phyloP scores from a whole-genome alignment of 345 rosid genomes.

The Salix arbutifolia region DNA sequence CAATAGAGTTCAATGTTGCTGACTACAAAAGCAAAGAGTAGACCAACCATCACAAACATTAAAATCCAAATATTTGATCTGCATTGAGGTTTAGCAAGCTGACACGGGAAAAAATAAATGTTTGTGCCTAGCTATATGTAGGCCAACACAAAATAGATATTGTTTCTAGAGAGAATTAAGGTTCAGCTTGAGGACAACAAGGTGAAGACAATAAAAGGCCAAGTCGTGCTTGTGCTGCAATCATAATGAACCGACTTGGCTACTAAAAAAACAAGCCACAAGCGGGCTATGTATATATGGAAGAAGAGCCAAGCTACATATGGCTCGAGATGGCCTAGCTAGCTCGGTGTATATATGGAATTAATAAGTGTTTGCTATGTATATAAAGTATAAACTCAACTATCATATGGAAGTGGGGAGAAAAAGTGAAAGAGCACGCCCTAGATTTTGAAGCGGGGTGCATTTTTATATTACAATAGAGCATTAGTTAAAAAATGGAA shows the following conservation, averaged over 20 bases:
- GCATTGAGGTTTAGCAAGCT: not conserved
- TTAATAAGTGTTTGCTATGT: not conserved
- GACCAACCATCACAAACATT: not conserved
- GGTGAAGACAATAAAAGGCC: constrained; percentile 27
- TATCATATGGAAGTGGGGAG: not conserved
- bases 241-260: constrained; percentile 21
- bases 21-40: constrained; percentile 4
- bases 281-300: not conserved
- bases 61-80: not conserved
- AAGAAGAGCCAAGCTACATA: not conserved
- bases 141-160: constrained; percentile 14
- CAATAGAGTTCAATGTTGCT: not conserved
- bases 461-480: constrained; percentile 17
- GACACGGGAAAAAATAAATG: not conserved
- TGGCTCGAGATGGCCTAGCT: constrained; percentile 20
- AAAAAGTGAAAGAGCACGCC: constrained; percentile 26
- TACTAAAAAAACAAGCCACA: constrained; percentile 8
- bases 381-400: not conserved
- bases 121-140: not conserved
- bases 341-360: not conserved
- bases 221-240: constrained; percentile 18
- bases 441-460: constrained; percentile 33
- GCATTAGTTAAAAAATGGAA: not conserved
- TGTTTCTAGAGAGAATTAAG: constrained; percentile 25
- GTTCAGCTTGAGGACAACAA: constrained; percentile 27